Base-by-base conservation (phyloP, 805 yeast species). In the Starmerella vitae region DNA sequence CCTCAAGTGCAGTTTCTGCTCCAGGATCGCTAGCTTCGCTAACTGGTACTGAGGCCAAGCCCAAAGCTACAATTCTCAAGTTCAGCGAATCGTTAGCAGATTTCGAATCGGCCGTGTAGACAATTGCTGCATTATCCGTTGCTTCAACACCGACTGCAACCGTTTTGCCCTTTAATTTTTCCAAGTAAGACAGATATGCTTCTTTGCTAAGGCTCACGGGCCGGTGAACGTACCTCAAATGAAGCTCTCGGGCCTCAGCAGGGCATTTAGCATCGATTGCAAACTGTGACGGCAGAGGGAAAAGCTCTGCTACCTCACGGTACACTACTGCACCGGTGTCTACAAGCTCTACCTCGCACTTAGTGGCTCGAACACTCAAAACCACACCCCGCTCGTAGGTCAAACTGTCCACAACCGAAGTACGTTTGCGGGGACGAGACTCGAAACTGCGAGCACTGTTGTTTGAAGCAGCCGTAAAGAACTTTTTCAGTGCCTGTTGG, bases 201-300 rank as follows among this genome's bases (percentile, higher is more conserved):
- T 66, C 60, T 37, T 64, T 63, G 56, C 74, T 76, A 48, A 73
- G 72, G 20, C 65, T 63, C 3, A 83, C 80, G 4, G 86, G 83
- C 35, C 71, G 60, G 41, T 60, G 64, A 33, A 78, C 56, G 50
- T 68, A 65, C 18, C 76, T 69, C 47, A 78, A 63, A 37, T 57
- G 13, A 6, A 44, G 26, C 6, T 38, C 37, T 14, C 19, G 18
- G 3, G 42, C 49, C 24, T 38, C 33, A 3, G 43, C 29, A 36
- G 38, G 62, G 22, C 70, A 66, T 13, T 31, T n/a, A 13, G 34
- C 24, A n/a, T 69, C 61, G 50, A 66, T 72, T 12, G 78, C 77
- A 53, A 76, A 77, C 50, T 68, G 67, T 25, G 64, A 39, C 13
- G 84, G 78, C 38, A 78, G 63, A 2, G 63, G 61, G 43, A 78